Conservation (phyloP, 257 asterid genomes). For the Salvia miltiorrhiza region DNA sequence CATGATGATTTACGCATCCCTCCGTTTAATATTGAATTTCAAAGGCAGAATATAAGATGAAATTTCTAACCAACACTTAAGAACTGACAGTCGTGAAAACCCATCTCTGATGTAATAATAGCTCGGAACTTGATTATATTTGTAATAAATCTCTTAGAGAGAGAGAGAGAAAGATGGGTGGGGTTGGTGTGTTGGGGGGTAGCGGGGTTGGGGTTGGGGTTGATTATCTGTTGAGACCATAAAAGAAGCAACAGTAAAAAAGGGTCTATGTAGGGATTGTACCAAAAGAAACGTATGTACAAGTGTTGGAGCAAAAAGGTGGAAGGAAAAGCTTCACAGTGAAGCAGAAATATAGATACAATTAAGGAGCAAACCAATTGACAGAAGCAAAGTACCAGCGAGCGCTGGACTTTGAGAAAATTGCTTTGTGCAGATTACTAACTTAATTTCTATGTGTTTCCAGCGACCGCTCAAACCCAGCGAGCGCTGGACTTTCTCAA, state of each 20-base stretch:
- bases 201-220: not conserved
- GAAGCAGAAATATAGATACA: no score
- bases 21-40: no score
- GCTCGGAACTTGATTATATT: conserved; percentile 28
- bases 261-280: conserved; percentile 17
- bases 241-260: conserved; percentile 30
- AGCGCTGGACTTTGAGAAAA: no score
- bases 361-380: no score
- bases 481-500: no score
- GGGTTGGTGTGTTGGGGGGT: not conserved
- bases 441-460: no score
- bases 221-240: conserved; percentile 24
- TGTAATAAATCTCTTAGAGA: conserved; percentile 33
- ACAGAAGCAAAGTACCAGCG: no score
- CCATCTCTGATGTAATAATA: conserved; percentile 38
- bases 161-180: not conserved
- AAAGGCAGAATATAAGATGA: not conserved
- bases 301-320: no score
- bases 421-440: no score
- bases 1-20: not conserved
- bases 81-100: conserved; percentile 30
- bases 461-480: no score
- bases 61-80: not conserved
- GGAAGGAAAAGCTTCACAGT: no score
- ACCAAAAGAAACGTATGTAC: conserved; percentile 20